These are phyloP conservation scores for Aspergillus candidus DNA, from an alignment of 2,329 filamentous ascomycete genomes.

Conservation along the genomic window DNA sequence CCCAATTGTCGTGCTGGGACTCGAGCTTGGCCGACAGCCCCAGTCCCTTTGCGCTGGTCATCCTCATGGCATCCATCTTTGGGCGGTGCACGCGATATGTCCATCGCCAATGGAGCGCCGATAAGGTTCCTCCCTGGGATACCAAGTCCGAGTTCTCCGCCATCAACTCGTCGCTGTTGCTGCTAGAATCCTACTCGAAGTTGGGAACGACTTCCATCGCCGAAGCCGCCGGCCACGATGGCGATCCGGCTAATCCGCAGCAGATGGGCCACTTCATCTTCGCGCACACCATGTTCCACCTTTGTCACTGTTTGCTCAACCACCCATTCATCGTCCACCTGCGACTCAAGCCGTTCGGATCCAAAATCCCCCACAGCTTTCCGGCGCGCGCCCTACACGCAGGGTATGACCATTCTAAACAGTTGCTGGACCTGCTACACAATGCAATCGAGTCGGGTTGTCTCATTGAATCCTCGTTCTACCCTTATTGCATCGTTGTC, in stretches of 20 bases:
- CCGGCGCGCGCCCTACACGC: conserved; percentile 19
- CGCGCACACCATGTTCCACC: conserved; percentile 29
- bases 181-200: conserved; percentile 28
- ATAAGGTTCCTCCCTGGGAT: conserved; percentile 30
- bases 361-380: conserved; percentile 28
- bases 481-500: conserved; percentile 29
- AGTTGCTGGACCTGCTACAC: conserved; percentile 22
- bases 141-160: conserved; percentile 29
- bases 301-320: conserved; percentile 32
- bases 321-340: conserved; percentile 31
- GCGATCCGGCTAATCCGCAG: conserved; percentile 2
- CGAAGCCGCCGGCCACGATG: conserved; percentile 13
- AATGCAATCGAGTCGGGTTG: conserved; percentile 17
- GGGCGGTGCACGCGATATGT: conserved; percentile 28
- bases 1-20: conserved; percentile 19
- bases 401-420: conserved; percentile 24
- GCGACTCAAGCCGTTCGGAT: conserved; percentile 18
- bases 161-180: conserved; percentile 27
- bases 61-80: conserved; percentile 30
- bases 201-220: conserved; percentile 15
- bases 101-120: conserved; percentile 16
- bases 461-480: conserved; percentile 25
- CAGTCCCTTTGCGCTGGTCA: conserved; percentile 23
- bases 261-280: conserved; percentile 24
- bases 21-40: conserved; percentile 12